A percentile compares a stretch with the other conserved stretches of the same genome.
Evolutionary conservation across 2,329 filamentous ascomycete genomes (phyloP).

Genomic region (Trichoderma guizhouense): DNA sequence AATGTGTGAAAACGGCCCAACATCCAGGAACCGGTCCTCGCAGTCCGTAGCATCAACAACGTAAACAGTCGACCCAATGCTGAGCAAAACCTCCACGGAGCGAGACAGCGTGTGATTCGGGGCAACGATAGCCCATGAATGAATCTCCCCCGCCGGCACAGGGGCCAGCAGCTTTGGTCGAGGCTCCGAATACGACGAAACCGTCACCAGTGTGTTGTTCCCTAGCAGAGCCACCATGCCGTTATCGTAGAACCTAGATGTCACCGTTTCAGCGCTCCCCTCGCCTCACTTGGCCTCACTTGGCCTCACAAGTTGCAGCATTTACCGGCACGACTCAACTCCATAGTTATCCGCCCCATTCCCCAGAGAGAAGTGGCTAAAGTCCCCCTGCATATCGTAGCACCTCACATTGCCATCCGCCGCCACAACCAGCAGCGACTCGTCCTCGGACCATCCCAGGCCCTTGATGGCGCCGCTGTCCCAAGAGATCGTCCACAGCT

Average conservation of each 20-base stretch:
- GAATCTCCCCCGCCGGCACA: constrained; percentile 72
- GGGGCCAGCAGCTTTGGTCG: constrained; percentile 77
- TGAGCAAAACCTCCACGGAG: constrained; percentile 88
- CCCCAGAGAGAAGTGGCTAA: constrained; percentile 88
- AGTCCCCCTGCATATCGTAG: constrained; percentile 91
- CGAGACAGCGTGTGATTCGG: constrained; percentile 85
- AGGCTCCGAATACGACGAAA: constrained; percentile 88
- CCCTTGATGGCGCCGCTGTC: constrained; percentile 84
- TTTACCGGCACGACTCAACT: constrained; percentile 72
- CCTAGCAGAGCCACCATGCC: constrained; percentile 91
- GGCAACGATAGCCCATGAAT: constrained; percentile 86
- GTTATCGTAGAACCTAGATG: constrained; percentile 68
- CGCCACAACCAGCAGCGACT: constrained; percentile 83
- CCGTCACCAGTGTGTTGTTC: constrained; percentile 82
- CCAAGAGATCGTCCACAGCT: constrained; percentile 83
- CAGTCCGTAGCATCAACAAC: constrained; percentile 85
- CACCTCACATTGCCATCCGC: constrained; percentile 87
- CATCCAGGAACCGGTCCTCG: constrained; percentile 85
- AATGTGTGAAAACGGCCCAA: constrained; percentile 88
- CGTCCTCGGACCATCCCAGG: constrained; percentile 94
- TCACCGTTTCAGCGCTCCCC: neutral
- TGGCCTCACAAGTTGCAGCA: neutral
- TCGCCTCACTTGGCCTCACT: neutral
- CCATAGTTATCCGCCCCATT: constrained; percentile 85
- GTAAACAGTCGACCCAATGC: constrained; percentile 78